These are phyloP conservation scores for Larix sibirica DNA, from an alignment of 83 land plant species.

Conservation along the genomic window DNA sequence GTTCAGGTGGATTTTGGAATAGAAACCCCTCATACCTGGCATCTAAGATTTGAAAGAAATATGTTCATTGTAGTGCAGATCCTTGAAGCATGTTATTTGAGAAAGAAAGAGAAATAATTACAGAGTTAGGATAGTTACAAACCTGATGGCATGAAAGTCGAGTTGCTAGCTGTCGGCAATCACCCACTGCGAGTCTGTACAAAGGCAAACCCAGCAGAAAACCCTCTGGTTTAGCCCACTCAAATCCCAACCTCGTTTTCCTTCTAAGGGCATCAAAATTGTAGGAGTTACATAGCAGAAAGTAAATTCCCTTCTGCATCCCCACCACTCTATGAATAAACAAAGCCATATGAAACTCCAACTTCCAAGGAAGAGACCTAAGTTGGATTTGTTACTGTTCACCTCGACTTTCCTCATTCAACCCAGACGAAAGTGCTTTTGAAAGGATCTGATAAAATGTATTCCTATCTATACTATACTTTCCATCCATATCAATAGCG, in stretches of 20 bases:
- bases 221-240: slow-evolving; percentile 72
- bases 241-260: slow-evolving; percentile 51
- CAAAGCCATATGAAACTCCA: slow-evolving; percentile 79
- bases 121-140: background rate
- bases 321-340: slow-evolving; percentile 88
- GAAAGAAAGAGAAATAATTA: background rate
- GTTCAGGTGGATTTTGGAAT: no score
- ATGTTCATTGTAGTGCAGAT: no score
- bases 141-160: slow-evolving; percentile 82
- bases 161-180: slow-evolving; percentile 48
- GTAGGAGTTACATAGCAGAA: slow-evolving; percentile 78
- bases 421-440: slow-evolving; percentile 82
- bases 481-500: slow-evolving; percentile 93
- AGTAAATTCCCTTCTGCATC: slow-evolving; percentile 77
- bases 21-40: no score
- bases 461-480: slow-evolving; percentile 56
- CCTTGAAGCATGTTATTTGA: no score
- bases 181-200: slow-evolving; percentile 56
- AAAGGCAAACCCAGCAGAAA: slow-evolving; percentile 73
- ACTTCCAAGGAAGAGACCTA: slow-evolving; percentile 77
- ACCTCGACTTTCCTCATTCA: slow-evolving; percentile 40
- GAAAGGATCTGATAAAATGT: slow-evolving; percentile 87
- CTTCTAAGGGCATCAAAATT: slow-evolving; percentile 62
- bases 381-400: slow-evolving; percentile 67
- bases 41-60: no score